Conservation (phyloP, 257 asterid genomes). For the Petrea volubilis region DNA sequence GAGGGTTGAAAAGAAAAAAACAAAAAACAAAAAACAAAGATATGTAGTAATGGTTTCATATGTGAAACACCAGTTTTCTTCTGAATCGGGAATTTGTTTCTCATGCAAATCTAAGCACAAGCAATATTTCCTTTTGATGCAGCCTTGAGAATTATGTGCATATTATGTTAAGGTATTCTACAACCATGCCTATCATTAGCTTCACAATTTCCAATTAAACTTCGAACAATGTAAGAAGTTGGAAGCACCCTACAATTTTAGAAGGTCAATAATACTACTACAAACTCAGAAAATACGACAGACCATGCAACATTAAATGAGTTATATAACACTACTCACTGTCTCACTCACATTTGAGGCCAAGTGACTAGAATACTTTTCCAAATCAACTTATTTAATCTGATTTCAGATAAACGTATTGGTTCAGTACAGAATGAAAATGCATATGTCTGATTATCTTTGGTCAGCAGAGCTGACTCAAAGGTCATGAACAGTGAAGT, state of each 20-base stretch:
- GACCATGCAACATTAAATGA: not conserved
- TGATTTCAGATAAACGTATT: not conserved
- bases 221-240: not conserved
- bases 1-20: too few species aligned
- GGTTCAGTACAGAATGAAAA: not conserved
- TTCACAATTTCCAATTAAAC: not conserved
- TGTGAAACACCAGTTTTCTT: not conserved
- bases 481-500: not conserved
- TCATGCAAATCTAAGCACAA: not conserved
- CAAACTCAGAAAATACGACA: not conserved
- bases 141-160: not conserved
- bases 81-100: not conserved
- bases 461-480: not conserved
- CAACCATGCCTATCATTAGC: not conserved
- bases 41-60: not conserved
- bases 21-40: not conserved
- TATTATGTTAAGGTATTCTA: not conserved
- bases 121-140: not conserved
- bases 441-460: not conserved
- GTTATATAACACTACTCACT: not conserved
- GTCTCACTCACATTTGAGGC: not conserved
- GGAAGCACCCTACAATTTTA: not conserved
- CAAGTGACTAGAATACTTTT: too few species aligned
- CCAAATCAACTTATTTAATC: too few species aligned
- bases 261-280: not conserved